Percentiles rank a stretch among this genome's conserved stretches.
Evolutionary conservation across 495 filamentous ascomycete species (phyloP).

Genomic region (Tuber microsphaerosporum): DNA sequence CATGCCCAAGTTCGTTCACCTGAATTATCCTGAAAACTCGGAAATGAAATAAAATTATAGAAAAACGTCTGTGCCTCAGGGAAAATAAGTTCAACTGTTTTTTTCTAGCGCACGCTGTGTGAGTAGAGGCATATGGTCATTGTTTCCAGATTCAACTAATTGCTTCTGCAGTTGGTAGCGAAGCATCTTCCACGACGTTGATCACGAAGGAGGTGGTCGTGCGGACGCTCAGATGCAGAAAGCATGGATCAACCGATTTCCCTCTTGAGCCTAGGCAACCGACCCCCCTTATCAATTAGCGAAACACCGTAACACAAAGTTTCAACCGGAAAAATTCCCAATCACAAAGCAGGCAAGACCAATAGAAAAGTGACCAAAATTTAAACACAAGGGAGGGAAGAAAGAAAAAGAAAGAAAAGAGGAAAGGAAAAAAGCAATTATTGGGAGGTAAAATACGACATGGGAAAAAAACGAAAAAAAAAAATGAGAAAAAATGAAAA

Average conservation of each 20-base stretch:
- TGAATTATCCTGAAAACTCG: neutral
- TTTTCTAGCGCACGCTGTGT: neutral
- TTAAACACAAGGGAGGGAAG: neutral
- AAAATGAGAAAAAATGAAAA: slow-evolving; percentile 20
- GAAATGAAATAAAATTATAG: neutral
- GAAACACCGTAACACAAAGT: neutral
- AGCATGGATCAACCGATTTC: neutral
- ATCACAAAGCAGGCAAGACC: slow-evolving; percentile 19
- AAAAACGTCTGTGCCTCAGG: neutral
- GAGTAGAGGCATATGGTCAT: neutral
- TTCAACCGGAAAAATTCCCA: slow-evolving; percentile 19
- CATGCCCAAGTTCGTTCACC: neutral
- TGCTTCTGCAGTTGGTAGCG: neutral
- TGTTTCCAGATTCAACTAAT: neutral
- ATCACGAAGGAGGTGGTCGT: neutral
- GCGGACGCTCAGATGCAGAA: neutral
- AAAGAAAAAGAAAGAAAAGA: neutral
- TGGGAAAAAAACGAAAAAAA: slow-evolving; percentile 11
- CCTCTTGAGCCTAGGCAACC: neutral
- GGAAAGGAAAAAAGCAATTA: neutral
- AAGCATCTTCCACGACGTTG: neutral
- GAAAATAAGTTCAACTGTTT: neutral
- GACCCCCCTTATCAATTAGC: slow-evolving; percentile 1
- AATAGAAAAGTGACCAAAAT: slow-evolving; percentile 5
- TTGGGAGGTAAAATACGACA: neutral